Base-by-base conservation (phyloP, 2,329 filamentous ascomycete species). In the Pleomassaria siparia region DNA sequence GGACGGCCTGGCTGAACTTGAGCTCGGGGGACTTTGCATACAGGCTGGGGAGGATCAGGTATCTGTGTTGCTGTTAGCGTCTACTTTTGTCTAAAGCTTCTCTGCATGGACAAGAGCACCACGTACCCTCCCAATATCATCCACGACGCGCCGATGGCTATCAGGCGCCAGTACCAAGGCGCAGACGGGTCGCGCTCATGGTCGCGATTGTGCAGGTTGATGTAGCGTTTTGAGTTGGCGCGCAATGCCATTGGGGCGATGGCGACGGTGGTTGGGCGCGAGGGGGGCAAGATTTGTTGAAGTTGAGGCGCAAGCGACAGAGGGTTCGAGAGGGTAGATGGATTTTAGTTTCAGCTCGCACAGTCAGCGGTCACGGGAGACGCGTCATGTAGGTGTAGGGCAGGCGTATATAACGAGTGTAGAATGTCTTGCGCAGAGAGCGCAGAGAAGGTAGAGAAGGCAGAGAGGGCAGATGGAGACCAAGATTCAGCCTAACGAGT, bases 71-170 rank as follows among this genome's bases (percentile, higher is more conserved):
- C 35, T 25, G 49, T 62, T 48, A 63, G 56, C 46, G 40, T 52
- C 8, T 13, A 4, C 20, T 20, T 13, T 3, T 24, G 15, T 13
- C 9, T n/a, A n/a, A n/a, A 10, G 15, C 35, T 39, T 41, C 20
- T 33, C 20, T 2, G 42, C 40, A 35, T 40, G 47, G 9, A 22
- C 40, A n/a, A 18, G 16, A n/a, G 21, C 36, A 28, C 20, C 24
- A 62, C 72, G 46, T 62, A 76, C 72, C 75, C 76, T 63, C 74
- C 76, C 24, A 78, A 54, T 39, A 78, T 74, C 72, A 77, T 73
- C 65, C 75, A 73, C 25, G 72, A 72, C 18, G 75, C 71, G 2
- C 65, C 62, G 6, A 74, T 61, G 8, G 75, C 74, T 28, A 74
- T 66, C 20, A 73, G 55, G 47, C 72, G 70, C 76, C 76, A 79